Percentiles rank a stretch among this genome's conserved stretches.
These are phyloP conservation scores for Metschnikowia reukaufii DNA, from an alignment of 805 yeast species.

Conservation along the genomic window DNA sequence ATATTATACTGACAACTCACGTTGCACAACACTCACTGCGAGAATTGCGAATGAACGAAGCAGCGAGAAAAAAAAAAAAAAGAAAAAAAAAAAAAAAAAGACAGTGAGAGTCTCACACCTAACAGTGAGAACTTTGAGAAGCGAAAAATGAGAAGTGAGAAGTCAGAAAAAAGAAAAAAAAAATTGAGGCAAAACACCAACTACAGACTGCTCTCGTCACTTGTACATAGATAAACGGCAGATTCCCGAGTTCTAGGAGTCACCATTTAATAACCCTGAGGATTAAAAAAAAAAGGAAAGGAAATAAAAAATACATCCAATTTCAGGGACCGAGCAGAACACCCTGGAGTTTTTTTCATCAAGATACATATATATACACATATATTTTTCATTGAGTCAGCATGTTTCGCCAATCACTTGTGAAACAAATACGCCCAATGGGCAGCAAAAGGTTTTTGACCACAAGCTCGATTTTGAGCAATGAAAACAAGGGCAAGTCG, in stretches of 20 bases:
- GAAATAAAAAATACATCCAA: neutral
- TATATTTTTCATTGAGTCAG: neutral
- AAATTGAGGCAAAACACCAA: constrained; percentile 1
- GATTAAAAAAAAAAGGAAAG: neutral
- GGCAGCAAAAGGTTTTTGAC: constrained; percentile 12
- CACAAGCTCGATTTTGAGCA: constrained; percentile 10
- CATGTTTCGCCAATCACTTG: constrained; percentile 20
- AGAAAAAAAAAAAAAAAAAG: neutral
- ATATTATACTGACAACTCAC: too few species aligned
- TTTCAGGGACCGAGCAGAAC: too few species aligned
- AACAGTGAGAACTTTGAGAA: constrained; percentile 4
- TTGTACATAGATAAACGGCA: constrained; percentile 16
- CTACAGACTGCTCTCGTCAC: constrained; percentile 10
- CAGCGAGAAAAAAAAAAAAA: neutral
- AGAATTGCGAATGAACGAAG: neutral
- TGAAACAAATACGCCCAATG: constrained; percentile 13
- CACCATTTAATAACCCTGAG: neutral
- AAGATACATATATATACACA: neutral
- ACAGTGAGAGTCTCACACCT: neutral
- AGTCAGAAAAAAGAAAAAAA: constrained; percentile 2
- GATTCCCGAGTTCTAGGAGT: neutral
- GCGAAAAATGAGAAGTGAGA: constrained; percentile 1
- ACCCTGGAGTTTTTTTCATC: neutral
- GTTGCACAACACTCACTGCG: neutral
- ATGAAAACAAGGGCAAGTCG: constrained; percentile 40